phyloP scores from a whole-genome alignment of 2,329 filamentous ascomycete species.

The Achaetomium macrosporum region DNA sequence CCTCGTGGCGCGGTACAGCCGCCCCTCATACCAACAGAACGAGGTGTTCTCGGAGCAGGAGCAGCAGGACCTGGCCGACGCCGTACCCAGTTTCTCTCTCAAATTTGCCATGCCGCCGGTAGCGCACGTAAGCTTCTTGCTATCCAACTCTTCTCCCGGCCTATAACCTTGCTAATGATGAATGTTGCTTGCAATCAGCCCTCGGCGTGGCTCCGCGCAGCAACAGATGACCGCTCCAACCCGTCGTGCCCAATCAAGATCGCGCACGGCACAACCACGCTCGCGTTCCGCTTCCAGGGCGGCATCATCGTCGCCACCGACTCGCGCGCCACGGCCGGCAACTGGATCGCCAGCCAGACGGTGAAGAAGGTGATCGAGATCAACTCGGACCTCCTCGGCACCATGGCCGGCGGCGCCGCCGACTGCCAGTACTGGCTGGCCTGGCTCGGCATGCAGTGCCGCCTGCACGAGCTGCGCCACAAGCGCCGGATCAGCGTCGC shows the following conservation, averaged over 20 bases:
- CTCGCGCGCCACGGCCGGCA: conserved; percentile 91
- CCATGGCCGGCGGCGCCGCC: conserved; percentile 96
- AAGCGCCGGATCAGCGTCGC: conserved; percentile 98
- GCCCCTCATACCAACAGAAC: conserved; percentile 63
- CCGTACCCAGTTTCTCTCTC: conserved; percentile 71
- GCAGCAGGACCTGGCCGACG: conserved; percentile 65
- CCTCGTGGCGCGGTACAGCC: conserved; percentile 87
- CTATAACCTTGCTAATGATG: neutral
- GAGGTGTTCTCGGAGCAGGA: conserved; percentile 68
- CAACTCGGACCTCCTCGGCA: conserved; percentile 88
- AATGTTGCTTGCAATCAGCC: conserved; percentile 49
- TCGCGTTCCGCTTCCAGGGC: conserved; percentile 96
- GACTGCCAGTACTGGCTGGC: conserved; percentile 99
- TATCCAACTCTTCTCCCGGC: too few relatives aligned
- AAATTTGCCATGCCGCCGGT: conserved; percentile 95
- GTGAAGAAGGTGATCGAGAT: conserved; percentile 99
- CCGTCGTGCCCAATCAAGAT: conserved; percentile 98
- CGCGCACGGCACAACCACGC: conserved; percentile 95
- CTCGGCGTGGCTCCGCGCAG: conserved; percentile 89
- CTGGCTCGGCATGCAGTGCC: conserved; percentile 98
- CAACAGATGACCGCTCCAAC: conserved; percentile 96
- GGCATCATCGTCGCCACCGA: conserved; percentile 98
- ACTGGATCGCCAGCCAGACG: conserved; percentile 99
- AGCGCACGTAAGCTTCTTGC: conserved; percentile 61
- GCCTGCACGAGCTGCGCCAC: conserved; percentile 97